These are phyloP conservation scores for Pyropia yezoensis DNA, from an alignment of 23 red algal genomes.

Conservation along the genomic window DNA sequence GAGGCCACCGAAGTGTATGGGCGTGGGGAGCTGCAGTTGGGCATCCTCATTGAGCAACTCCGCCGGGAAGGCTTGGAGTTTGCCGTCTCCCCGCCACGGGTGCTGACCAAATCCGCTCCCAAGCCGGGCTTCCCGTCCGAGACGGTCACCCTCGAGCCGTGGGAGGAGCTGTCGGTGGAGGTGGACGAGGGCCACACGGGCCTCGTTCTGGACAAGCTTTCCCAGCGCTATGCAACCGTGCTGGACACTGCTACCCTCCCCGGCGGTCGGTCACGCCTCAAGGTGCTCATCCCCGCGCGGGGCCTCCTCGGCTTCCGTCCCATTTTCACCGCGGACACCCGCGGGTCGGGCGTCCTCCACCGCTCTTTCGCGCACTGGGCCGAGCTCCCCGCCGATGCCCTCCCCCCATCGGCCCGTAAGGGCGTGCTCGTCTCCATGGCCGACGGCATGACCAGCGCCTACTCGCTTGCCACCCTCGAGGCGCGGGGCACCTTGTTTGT, in stretches of 20 bases:
- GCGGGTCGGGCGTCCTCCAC: conserved; percentile 72
- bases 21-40: conserved; percentile 75
- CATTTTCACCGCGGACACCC: conserved; percentile 52
- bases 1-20: conserved; percentile 66
- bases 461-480: conserved; percentile 42
- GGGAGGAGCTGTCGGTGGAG: conserved; percentile 72
- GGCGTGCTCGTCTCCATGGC: conserved; percentile 57
- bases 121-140: conserved; percentile 13
- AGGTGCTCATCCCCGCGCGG: conserved; percentile 63
- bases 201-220: conserved; percentile 71
- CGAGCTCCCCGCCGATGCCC: conserved; percentile 14
- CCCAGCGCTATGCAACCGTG: conserved; percentile 38
- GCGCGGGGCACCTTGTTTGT: conserved; percentile 50
- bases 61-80: conserved; percentile 76
- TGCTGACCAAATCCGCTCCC: conserved; percentile 36
- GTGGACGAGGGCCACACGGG: conserved; percentile 78
- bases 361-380: conserved; percentile 71
- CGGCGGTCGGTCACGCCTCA: conserved; percentile 20
- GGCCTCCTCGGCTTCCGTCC: conserved; percentile 73
- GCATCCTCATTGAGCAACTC: conserved; percentile 77
- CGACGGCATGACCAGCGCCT: conserved; percentile 37
- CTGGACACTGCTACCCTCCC: conserved; percentile 31
- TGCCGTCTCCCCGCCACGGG: conserved; percentile 49
- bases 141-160: conserved; percentile 47
- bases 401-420: conserved; percentile 20